Conservation (phyloP, 345 rosid species). For the Syzygium oleosum region DNA sequence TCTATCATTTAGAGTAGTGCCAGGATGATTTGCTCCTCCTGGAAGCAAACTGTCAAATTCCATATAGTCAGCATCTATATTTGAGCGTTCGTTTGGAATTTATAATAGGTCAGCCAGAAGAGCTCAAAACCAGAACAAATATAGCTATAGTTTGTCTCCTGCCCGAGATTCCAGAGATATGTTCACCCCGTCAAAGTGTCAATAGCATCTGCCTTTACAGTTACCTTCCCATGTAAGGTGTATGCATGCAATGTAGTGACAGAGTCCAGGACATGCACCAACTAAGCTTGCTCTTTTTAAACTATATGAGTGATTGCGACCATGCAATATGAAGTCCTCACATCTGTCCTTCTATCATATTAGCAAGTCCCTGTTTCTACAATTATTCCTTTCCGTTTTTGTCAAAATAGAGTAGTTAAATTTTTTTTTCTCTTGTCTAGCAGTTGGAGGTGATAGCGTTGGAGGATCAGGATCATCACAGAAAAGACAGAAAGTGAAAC, state of each 20-base stretch:
- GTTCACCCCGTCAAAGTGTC: background rate
- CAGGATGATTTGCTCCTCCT: background rate
- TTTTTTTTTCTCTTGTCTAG: background rate
- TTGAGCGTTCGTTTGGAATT: background rate
- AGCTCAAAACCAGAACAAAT: background rate
- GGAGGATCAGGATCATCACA: background rate
- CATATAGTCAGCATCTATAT: rapidly evolving
- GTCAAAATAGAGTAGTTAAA: background rate
- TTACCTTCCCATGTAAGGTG: background rate
- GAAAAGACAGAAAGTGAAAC: background rate
- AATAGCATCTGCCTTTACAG: background rate
- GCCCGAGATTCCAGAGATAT: background rate
- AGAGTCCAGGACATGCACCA: background rate
- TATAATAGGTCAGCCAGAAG: background rate
- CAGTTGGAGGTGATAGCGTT: background rate
- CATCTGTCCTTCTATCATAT: background rate
- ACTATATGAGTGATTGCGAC: background rate
- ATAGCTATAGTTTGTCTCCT: background rate
- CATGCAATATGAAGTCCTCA: background rate
- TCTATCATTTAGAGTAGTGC: background rate
- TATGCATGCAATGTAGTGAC: background rate
- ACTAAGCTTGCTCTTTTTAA: background rate
- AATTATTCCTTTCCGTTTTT: background rate
- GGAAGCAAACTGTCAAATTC: background rate
- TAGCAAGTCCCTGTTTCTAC: background rate